Conservation (phyloP, 2,329 filamentous ascomycete species). For the Thelonectria discophora region DNA sequence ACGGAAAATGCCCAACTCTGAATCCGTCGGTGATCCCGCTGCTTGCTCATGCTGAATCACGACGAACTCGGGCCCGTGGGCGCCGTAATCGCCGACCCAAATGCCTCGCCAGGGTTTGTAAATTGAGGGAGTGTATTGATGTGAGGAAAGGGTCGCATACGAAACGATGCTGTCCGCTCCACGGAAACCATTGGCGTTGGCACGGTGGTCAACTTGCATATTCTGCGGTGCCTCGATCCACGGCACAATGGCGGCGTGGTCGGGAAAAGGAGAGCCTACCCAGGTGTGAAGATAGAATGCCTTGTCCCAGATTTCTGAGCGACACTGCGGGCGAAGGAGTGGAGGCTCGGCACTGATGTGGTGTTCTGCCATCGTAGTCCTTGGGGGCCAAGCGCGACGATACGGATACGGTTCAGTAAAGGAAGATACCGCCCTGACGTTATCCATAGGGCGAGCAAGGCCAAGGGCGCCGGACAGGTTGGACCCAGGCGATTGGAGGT, state of each 20-base stretch:
- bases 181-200: constrained; percentile 22
- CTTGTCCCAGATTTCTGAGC: constrained; percentile 70
- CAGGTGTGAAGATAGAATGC: constrained; percentile 76
- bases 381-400: constrained; percentile 78
- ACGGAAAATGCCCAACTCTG: constrained; percentile 52
- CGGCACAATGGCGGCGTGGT: constrained; percentile 14
- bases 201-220: constrained; percentile 22
- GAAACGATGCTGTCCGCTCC: constrained; percentile 66
- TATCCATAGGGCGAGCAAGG: constrained; percentile 63
- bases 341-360: constrained; percentile 54
- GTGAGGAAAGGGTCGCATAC: constrained; percentile 75
- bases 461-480: constrained; percentile 73
- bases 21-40: constrained; percentile 51
- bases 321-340: constrained; percentile 53
- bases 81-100: constrained; percentile 90
- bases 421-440: constrained; percentile 47
- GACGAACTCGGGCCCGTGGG: constrained; percentile 89
- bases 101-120: constrained; percentile 88
- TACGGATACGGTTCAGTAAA: constrained; percentile 52
- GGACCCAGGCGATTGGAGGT: constrained; percentile 54
- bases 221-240: constrained; percentile 12
- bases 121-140: constrained; percentile 80
- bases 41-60: constrained; percentile 76
- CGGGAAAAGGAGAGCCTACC: constrained; percentile 40
- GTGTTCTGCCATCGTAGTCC: constrained; percentile 69